These are phyloP conservation scores for Astrephomene gubernaculifera DNA, from an alignment of 139 green algal species.

Conservation along the genomic window DNA sequence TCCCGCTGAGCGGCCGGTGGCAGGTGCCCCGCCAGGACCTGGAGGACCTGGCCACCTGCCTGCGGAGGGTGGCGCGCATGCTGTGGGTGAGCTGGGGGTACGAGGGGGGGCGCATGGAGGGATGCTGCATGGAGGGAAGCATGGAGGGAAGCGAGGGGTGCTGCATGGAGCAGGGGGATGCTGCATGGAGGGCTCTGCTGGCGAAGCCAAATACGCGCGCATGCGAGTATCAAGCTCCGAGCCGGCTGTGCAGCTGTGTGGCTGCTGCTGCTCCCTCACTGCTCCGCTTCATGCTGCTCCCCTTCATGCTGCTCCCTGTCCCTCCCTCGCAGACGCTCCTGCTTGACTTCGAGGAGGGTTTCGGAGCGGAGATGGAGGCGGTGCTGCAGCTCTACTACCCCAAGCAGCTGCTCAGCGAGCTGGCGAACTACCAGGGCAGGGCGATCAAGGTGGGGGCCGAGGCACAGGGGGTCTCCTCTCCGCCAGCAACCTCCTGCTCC, in stretches of 20 bases:
- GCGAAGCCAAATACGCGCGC: too few relatives aligned
- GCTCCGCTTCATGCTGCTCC: not conserved
- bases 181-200: too few relatives aligned
- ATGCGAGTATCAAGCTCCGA: too few relatives aligned
- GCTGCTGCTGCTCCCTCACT: too few relatives aligned
- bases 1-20: slow-evolving; percentile 21
- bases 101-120: too few relatives aligned
- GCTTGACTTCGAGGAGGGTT: slow-evolving; percentile 52
- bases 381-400: slow-evolving; percentile 42
- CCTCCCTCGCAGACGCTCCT: slow-evolving; percentile 24
- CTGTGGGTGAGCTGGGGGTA: slow-evolving; percentile 35
- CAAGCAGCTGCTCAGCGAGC: slow-evolving; percentile 40
- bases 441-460: not conserved
- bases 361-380: slow-evolving; percentile 36
- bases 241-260: too few relatives aligned
- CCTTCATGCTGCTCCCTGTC: not conserved
- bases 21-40: slow-evolving; percentile 32
- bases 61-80: slow-evolving; percentile 42
- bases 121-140: too few relatives aligned
- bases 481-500: too few relatives aligned
- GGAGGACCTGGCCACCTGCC: slow-evolving; percentile 13
- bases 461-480: too few relatives aligned
- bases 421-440: slow-evolving; percentile 23
- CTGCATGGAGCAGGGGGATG: too few relatives aligned
- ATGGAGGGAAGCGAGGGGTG: too few relatives aligned